Base-by-base conservation (phyloP, 1,284 basidiomycete genomes). In the Vanrija humicola region DNA sequence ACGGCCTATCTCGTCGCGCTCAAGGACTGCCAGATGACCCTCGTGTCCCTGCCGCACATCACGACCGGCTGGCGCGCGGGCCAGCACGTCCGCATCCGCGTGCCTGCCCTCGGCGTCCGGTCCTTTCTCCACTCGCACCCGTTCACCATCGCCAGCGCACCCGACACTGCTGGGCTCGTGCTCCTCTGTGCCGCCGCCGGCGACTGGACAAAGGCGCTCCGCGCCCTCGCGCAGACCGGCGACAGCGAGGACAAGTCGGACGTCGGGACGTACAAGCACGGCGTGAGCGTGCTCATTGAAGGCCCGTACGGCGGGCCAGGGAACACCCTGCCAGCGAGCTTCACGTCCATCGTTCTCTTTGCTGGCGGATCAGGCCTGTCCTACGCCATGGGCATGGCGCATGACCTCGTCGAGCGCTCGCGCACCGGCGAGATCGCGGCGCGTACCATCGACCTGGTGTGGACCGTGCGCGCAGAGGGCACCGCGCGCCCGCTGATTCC, bases 1-100 rank as follows among this genome's bases (percentile, higher is more conserved):
- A 51, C 59, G 18, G 74, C 73, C n/a, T 56, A 64, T 38, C 50
- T 76, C 19, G 52, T 63, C 42, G 64, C 70, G 1, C 56, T 74
- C 15, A 58, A 61, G 1, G 61, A 58, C 5, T 61, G 66, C 12
- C 62, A 63, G 19, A 73, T 71, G 25, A 73, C 71, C 5, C 48
- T 70, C 18, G 44, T 78, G 26, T 64, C 64, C 29, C 56, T 77
- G 19, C 68, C 65, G 0, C 53, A 61, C 4, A 44, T 76, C 15
- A 62, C 53, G n/a, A 56, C 64, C 1, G 77, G 77, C 3, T 78
- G 77, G 76, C 59, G 70, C 43, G 69, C 75, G 3, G 77, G 77
- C 4, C 75, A 77, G 51, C 73, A 77, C 53, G 66, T 77, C 19
- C 63, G 72, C 7, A 44, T 78, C 7, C 64, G 75, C 15, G 46